These are phyloP conservation scores for Musa itinerans DNA, from an alignment of 176 grass and related monocot species.

Conservation along the genomic window DNA sequence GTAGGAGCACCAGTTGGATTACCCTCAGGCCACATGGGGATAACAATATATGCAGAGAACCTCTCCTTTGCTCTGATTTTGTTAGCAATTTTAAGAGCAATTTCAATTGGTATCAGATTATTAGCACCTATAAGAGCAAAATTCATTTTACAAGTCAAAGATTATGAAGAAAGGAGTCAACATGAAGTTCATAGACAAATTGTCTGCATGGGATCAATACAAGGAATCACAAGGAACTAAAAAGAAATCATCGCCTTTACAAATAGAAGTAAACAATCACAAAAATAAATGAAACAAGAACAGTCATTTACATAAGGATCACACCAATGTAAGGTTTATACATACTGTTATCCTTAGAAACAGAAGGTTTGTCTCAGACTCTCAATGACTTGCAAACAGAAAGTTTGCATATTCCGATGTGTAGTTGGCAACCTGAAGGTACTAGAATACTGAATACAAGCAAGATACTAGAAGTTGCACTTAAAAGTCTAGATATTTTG, in stretches of 20 bases:
- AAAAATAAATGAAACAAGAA: background rate
- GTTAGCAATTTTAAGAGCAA: slow-evolving; percentile 94
- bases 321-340: background rate
- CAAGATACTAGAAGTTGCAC: background rate
- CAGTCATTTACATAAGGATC: background rate
- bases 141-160: background rate
- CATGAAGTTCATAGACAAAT: background rate
- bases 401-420: too few relatives aligned
- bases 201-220: background rate
- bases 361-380: too few relatives aligned
- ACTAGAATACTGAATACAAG: background rate
- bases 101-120: slow-evolving; percentile 90
- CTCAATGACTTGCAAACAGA: too few relatives aligned
- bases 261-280: background rate
- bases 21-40: slow-evolving; percentile 99
- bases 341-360: too few relatives aligned
- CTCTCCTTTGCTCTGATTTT: slow-evolving; percentile 86
- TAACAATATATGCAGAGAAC: slow-evolving; percentile 77
- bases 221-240: background rate
- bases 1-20: slow-evolving; percentile 69
- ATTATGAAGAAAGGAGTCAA: background rate
- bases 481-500: background rate
- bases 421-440: background rate
- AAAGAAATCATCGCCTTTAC: background rate
- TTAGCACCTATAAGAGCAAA: slow-evolving; percentile 56